These are phyloP conservation scores for Spathaspora gorwiae DNA, from an alignment of 805 yeast species.

Conservation along the genomic window DNA sequence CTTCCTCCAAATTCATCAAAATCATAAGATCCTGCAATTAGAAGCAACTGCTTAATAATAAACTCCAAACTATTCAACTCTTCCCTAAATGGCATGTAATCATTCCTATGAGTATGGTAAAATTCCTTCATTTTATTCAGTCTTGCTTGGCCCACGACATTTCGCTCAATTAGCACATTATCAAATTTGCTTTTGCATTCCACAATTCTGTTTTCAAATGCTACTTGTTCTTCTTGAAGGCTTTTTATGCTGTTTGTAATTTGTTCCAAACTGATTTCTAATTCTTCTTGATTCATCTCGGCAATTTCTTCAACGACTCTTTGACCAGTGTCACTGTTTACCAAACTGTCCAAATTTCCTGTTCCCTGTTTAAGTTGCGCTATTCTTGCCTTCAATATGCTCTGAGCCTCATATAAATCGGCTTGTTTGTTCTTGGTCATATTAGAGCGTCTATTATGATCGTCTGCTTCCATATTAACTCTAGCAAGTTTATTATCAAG, in stretches of 20 bases:
- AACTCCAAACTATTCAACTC: slow-evolving; percentile 63
- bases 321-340: slow-evolving; percentile 17
- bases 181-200: slow-evolving; percentile 11
- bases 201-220: slow-evolving; percentile 10
- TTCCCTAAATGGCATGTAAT: slow-evolving; percentile 24
- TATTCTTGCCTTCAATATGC: slow-evolving; percentile 1
- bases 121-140: slow-evolving; percentile 8
- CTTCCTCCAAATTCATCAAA: slow-evolving; percentile 87
- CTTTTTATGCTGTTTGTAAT: not conserved
- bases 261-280: slow-evolving; percentile 8
- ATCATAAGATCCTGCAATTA: slow-evolving; percentile 68
- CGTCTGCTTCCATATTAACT: slow-evolving; percentile 17
- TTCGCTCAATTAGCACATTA: slow-evolving; percentile 9
- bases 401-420: slow-evolving; percentile 1
- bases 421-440: not conserved
- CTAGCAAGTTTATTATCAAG: slow-evolving; percentile 14
- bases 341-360: slow-evolving; percentile 7
- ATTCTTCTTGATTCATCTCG: not conserved
- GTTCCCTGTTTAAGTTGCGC: slow-evolving; percentile 1
- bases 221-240: not conserved
- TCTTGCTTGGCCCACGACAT: slow-evolving; percentile 9
- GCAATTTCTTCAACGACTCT: slow-evolving; percentile 5
- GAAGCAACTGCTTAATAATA: slow-evolving; percentile 67
- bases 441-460: not conserved
- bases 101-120: slow-evolving; percentile 17